Evolutionary conservation across 164 flowering plant genomes (phyloP).

Genomic region (Chloranthus sessilifolius): DNA sequence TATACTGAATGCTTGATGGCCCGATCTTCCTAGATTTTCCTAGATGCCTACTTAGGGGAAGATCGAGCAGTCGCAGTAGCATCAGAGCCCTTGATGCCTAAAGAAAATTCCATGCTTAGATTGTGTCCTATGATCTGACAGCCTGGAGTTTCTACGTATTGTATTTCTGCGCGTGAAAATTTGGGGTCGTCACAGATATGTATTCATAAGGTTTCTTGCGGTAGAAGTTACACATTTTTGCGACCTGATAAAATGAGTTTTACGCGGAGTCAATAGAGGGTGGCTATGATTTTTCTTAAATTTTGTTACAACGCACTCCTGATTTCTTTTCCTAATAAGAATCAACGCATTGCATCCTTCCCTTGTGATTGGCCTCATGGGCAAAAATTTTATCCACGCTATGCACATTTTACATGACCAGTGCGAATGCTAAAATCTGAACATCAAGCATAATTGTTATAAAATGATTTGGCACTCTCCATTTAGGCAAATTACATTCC

Average conservation of each 20-base stretch:
- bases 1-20: too few species aligned
- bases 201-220: slow-evolving; percentile 3
- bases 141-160: too few species aligned
- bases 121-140: too few species aligned
- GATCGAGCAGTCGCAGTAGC: too few species aligned
- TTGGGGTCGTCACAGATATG: too few species aligned
- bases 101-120: too few species aligned
- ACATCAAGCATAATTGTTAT: slow-evolving; percentile 9
- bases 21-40: too few species aligned
- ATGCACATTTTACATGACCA: background rate
- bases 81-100: too few species aligned
- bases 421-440: slow-evolving; percentile 11
- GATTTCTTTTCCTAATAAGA: slow-evolving; percentile 8
- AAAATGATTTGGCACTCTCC: slow-evolving; percentile 51
- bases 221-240: background rate
- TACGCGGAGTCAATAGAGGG: background rate
- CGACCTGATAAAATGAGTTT: slow-evolving; percentile 8
- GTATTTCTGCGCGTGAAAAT: too few species aligned
- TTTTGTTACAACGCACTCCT: slow-evolving; percentile 7
- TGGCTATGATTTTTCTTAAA: slow-evolving; percentile 7
- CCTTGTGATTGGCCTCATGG: slow-evolving; percentile 1
- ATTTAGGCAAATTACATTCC: slow-evolving; percentile 71
- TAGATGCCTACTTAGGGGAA: too few species aligned
- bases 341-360: slow-evolving; percentile 12
- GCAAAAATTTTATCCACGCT: slow-evolving; percentile 4